phyloP scores from a whole-genome alignment of 345 rosid species.

The Firmiana major region DNA sequence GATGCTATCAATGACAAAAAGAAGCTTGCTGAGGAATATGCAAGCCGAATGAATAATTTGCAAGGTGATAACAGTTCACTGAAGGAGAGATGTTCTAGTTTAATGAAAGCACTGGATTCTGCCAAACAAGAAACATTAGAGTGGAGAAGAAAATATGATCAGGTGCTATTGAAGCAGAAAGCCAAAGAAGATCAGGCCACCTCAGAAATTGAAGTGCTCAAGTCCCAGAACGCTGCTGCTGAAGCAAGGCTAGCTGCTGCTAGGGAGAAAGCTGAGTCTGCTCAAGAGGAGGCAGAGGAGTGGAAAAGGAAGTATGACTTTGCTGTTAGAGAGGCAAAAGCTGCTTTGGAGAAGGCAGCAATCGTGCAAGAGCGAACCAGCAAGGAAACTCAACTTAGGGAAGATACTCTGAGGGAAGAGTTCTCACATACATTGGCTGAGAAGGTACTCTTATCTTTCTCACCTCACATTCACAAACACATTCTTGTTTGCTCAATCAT shows the following conservation, averaged over 20 bases:
- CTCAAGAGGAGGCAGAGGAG: slow-evolving; percentile 88
- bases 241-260: slow-evolving; percentile 98
- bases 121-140: slow-evolving; percentile 64
- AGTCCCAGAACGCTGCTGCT: slow-evolving; percentile 79
- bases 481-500: background rate
- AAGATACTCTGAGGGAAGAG: slow-evolving; percentile 82
- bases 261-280: slow-evolving; percentile 76
- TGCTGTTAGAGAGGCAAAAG: slow-evolving; percentile 84
- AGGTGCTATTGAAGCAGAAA: slow-evolving; percentile 61
- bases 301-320: slow-evolving; percentile 92
- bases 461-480: background rate
- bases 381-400: slow-evolving; percentile 80
- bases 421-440: slow-evolving; percentile 52
- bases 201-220: slow-evolving; percentile 77
- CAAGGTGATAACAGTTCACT: slow-evolving; percentile 73
- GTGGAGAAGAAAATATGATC: slow-evolving; percentile 78
- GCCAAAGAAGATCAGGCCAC: slow-evolving; percentile 64
- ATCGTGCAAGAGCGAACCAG: slow-evolving; percentile 68
- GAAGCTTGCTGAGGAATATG: slow-evolving; percentile 80
- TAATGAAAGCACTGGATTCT: slow-evolving; percentile 69
- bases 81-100: slow-evolving; percentile 76
- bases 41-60: slow-evolving; percentile 63
- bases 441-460: slow-evolving; percentile 50
- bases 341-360: slow-evolving; percentile 92
- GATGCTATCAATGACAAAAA: slow-evolving; percentile 93